These are phyloP conservation scores for Russula vinacea DNA, from an alignment of 768 basidiomycete species.

Conservation along the genomic window DNA sequence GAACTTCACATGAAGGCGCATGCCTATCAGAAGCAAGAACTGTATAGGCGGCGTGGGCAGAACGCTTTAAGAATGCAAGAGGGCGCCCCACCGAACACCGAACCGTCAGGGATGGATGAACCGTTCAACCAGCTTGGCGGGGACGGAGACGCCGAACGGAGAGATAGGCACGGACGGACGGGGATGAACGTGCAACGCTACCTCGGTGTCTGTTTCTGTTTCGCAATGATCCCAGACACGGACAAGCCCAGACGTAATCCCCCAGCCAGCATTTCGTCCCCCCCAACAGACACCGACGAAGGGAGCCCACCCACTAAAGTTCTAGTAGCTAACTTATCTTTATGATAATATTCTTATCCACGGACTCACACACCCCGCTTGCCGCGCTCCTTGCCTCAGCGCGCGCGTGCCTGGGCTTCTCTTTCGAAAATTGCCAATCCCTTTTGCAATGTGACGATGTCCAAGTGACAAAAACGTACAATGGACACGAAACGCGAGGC, in stretches of 20 bases:
- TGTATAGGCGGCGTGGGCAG: neutral
- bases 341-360: neutral
- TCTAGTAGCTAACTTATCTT: neutral
- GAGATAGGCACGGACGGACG: slow-evolving; percentile 3
- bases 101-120: neutral
- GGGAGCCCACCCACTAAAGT: no score
- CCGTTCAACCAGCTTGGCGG: neutral
- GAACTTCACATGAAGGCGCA: neutral
- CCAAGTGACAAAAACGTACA: neutral
- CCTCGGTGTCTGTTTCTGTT: neutral
- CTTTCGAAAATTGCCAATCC: slow-evolving; percentile 1
- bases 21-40: neutral
- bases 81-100: neutral
- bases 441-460: neutral
- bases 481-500: neutral
- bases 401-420: slow-evolving; percentile 14
- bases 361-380: neutral
- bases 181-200: neutral
- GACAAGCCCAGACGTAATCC: slow-evolving; percentile 7
- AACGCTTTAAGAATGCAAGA: neutral
- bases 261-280: neutral
- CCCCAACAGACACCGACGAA: slow-evolving; percentile 9
- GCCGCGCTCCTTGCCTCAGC: neutral
- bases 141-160: neutral
- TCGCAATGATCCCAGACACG: neutral